A percentile compares a stretch with the other conserved stretches of the same genome.
These are phyloP conservation scores for Lachnellula occidentalis DNA, from an alignment of 2,329 filamentous ascomycete genomes.

Conservation along the genomic window DNA sequence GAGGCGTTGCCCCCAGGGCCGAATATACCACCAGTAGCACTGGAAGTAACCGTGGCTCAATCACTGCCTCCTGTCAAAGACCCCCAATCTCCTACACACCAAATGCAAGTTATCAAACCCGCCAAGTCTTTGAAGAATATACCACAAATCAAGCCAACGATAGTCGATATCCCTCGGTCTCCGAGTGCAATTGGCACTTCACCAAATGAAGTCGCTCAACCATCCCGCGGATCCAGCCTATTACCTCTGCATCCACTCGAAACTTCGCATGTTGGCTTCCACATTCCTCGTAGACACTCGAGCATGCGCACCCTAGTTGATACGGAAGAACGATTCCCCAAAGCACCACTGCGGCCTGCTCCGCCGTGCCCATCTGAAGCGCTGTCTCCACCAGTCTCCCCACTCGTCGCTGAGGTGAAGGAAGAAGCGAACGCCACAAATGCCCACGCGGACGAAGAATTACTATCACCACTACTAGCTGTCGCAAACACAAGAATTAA, in stretches of 20 bases:
- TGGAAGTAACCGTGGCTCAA: constrained; percentile 7
- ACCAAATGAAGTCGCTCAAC: neutral
- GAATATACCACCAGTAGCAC: constrained; percentile 14
- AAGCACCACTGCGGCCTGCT: neutral
- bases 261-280: constrained; percentile 12
- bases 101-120: constrained; percentile 8
- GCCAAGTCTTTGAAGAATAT: constrained; percentile 9
- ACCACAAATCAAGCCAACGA: constrained; percentile 6
- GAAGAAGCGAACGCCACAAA: neutral
- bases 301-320: constrained; percentile 15
- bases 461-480: constrained; percentile 3
- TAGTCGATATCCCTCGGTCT: constrained; percentile 11
- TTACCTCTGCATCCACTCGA: constrained; percentile 10
- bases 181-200: neutral
- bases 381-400: constrained; percentile 5
- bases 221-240: constrained; percentile 17
- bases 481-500: constrained; percentile 17
- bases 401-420: neutral
- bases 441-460: neutral
- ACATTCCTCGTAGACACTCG: constrained; percentile 18
- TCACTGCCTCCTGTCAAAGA: constrained; percentile 19
- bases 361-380: neutral
- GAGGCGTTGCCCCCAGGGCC: constrained; percentile 12
- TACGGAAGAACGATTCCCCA: neutral
- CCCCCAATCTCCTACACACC: constrained; percentile 10